Conservation (phyloP, 179 eudicot genomes). For the Patellifolia procumbens region DNA sequence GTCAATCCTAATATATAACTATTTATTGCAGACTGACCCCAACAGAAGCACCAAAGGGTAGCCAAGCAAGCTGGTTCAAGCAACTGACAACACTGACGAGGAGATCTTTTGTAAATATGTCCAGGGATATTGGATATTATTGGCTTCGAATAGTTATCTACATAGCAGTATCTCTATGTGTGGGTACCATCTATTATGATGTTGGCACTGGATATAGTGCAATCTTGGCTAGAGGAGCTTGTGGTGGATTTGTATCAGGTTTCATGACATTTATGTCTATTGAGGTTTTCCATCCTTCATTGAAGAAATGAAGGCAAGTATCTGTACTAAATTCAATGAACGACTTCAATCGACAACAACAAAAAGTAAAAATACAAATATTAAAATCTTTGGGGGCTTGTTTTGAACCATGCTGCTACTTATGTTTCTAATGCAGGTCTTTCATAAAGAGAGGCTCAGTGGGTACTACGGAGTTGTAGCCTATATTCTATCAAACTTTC, state of each 20-base stretch:
- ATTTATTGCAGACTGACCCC: conserved; percentile 56
- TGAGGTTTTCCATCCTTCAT: conserved; percentile 92
- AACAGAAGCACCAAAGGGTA: conserved; percentile 45
- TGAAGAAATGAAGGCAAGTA: conserved; percentile 87
- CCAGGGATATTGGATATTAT: conserved; percentile 82
- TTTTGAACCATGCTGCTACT: neutral
- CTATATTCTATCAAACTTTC: conserved; percentile 60
- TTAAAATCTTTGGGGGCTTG: no score
- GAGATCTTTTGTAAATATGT: conserved; percentile 84
- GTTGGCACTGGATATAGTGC: conserved; percentile 77
- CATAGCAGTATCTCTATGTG: conserved; percentile 59
- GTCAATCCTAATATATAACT: neutral
- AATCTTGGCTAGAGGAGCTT: conserved; percentile 83
- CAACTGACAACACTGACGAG: conserved; percentile 67
- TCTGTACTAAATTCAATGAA: neutral
- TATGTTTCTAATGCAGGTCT: conserved; percentile 49
- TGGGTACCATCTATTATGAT: conserved; percentile 75
- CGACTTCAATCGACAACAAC: neutral
- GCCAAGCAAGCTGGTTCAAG: conserved; percentile 86
- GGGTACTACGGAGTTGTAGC: conserved; percentile 74
- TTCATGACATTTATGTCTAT: conserved; percentile 98
- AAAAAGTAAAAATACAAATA: no score
- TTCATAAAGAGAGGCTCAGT: conserved; percentile 63
- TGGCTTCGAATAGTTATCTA: conserved; percentile 70
- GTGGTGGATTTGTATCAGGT: conserved; percentile 81